These are phyloP conservation scores for Papiliotrema flavescens DNA, from an alignment of 1,284 basidiomycete genomes.

Conservation along the genomic window DNA sequence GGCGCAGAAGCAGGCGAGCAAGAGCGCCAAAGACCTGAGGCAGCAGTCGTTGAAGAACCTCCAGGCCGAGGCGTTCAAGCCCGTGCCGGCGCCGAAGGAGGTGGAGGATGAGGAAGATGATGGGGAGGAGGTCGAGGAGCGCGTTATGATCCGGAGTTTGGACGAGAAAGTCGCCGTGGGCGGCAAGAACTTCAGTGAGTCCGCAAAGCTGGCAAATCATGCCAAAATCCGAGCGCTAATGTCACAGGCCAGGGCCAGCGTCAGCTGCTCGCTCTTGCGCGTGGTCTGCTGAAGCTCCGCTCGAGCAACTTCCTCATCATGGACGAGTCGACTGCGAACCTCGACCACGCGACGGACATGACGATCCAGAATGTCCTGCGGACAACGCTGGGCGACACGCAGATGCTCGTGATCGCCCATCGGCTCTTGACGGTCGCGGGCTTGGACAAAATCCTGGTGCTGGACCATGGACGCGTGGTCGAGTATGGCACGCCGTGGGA, in stretches of 20 bases:
- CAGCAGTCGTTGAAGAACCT: constrained; percentile 10
- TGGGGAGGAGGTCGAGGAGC: constrained; percentile 36
- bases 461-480: constrained; percentile 51
- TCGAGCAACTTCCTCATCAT: constrained; percentile 54
- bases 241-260: constrained; percentile 54
- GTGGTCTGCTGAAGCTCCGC: constrained; percentile 54
- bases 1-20: background rate
- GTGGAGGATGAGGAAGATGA: constrained; percentile 16
- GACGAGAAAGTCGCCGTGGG: constrained; percentile 54
- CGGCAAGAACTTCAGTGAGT: constrained; percentile 45
- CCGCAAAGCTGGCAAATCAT: background rate
- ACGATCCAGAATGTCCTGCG: constrained; percentile 51
- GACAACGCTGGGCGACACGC: constrained; percentile 45
- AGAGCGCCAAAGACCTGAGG: constrained; percentile 2
- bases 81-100: constrained; percentile 1
- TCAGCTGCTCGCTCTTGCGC: constrained; percentile 56
- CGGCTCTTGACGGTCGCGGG: constrained; percentile 53
- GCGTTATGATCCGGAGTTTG: constrained; percentile 52
- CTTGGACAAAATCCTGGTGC: constrained; percentile 53
- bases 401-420: constrained; percentile 53
- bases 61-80: constrained; percentile 7
- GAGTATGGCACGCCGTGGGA: constrained; percentile 54
- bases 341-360: constrained; percentile 51
- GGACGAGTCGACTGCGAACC: constrained; percentile 55
- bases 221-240: background rate